Conservation (phyloP, 2,329 filamentous ascomycete genomes). For the Aspergillus sp. region DNA sequence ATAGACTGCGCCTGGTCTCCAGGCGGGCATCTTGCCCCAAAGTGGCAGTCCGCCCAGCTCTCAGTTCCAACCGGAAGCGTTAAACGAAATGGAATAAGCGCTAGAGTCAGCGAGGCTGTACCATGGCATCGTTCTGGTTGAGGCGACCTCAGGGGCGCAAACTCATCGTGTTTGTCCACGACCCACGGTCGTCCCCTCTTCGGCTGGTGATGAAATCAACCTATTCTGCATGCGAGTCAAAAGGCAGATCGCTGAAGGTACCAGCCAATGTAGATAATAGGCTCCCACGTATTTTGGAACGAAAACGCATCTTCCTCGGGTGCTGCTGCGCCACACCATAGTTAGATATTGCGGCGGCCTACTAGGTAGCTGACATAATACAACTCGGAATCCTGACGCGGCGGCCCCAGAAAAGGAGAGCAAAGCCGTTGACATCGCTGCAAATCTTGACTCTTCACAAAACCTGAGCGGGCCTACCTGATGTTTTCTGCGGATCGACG, state of each 20-base stretch:
- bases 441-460: background rate
- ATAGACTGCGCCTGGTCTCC: background rate
- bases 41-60: too few species aligned
- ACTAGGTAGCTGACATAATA: background rate
- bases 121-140: background rate
- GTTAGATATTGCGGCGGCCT: too few species aligned
- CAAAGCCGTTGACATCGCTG: background rate
- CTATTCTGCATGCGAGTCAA: background rate
- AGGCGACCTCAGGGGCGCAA: background rate
- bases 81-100: background rate
- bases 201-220: background rate
- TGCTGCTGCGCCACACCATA: background rate
- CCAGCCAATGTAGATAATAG: background rate
- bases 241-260: background rate
- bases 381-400: background rate
- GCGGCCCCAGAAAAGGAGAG: conserved; percentile 1
- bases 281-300: too few species aligned
- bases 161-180: background rate
- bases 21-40: background rate
- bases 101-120: background rate
- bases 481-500: too few species aligned
- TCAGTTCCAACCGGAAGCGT: too few species aligned
- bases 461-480: background rate
- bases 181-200: background rate
- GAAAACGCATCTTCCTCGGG: too few species aligned